Percentiles rank a stretch among this genome's conserved stretches.
phyloP scores from a whole-genome alignment of 2,329 filamentous ascomycete genomes.

The Amylocarpus encephaloides region DNA sequence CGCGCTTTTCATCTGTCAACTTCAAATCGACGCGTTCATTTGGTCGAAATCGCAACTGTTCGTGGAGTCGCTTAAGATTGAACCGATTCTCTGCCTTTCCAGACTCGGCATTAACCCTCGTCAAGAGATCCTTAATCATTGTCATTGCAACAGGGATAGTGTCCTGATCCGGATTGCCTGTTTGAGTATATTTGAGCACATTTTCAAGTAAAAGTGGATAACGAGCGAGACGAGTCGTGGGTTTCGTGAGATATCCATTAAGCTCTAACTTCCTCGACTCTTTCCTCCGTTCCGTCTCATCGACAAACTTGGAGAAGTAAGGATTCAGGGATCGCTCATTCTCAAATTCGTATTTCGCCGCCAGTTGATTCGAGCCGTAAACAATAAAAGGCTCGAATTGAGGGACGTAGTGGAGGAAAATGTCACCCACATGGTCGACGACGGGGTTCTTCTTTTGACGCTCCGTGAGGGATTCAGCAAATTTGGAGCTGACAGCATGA shows the following conservation, averaged over 20 bases:
- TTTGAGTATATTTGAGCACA: conserved; percentile 84
- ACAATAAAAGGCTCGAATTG: conserved; percentile 94
- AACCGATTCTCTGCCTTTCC: conserved; percentile 97
- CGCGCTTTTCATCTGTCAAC: conserved; percentile 85
- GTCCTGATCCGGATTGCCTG: conserved; percentile 81
- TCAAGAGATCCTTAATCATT: conserved; percentile 80
- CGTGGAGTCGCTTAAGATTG: conserved; percentile 86
- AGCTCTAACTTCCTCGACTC: conserved; percentile 95
- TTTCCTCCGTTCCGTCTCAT: conserved; percentile 91
- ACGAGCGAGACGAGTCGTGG: conserved; percentile 86
- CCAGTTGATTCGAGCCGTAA: conserved; percentile 92
- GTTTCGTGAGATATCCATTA: conserved; percentile 96
- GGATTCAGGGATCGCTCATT: conserved; percentile 85
- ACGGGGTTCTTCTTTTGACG: conserved; percentile 87
- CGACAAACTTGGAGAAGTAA: conserved; percentile 83
- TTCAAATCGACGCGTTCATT: conserved; percentile 91
- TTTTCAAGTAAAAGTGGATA: conserved; percentile 91
- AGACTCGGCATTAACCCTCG: conserved; percentile 86
- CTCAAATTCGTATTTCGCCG: conserved; percentile 97
- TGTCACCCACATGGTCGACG: conserved; percentile 83
- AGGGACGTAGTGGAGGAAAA: conserved; percentile 87
- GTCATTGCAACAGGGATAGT: conserved; percentile 86
- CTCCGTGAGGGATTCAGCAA: conserved; percentile 82
- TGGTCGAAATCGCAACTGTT: conserved; percentile 83
- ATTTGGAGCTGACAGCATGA: conserved; percentile 80